Base-by-base conservation (phyloP, 1,284 basidiomycete species). In the Trichosporon sp. region DNA sequence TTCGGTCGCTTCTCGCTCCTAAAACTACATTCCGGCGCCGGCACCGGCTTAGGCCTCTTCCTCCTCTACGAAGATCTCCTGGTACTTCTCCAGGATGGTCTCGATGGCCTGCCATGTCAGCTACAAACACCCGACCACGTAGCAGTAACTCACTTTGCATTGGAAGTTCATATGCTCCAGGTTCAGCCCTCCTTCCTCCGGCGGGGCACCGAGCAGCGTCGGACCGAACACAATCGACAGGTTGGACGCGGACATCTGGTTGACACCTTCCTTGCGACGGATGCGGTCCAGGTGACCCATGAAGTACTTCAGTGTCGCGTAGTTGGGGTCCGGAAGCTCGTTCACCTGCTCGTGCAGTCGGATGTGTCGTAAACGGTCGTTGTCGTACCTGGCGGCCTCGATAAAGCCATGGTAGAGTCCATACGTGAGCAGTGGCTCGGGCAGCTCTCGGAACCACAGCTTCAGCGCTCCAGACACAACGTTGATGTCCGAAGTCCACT, bases 151-250 rank as follows among this genome's bases (percentile, higher is more conserved):
- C 71, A 88, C 88, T 83, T 88, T 89, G 82, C 89, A 89, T 84
- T 89, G 90, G 81, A 83, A 87, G 74, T 84, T 85, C 80, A 88
- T 87, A 75, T 90, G 88, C 62, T 87, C 86, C 75, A 89, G 75
- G 71, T 80, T 85, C 79, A 82, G 82, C 76, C 79, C 81, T 15
- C 78, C 81, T 68, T 83, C 81, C 68, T 81, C 82, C 25, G 85
- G 84, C 27, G 86, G 86, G 9, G 86, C 83, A 29, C 92, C 90
- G 76, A 97, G 91, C 42, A 99, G 84, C 5, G 96, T 98, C 9
- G 96, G 96, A 1, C 97, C 96, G 83, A 99, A 99, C 9, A 99
- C 94, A 75, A 99, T 98, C 6, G 93, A 90, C 35, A 99, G 84
- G 83, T 99, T 99, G 73, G 92, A 91, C 65, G 91, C 89, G 8